phyloP scores from a whole-genome alignment of 768 basidiomycete species.

The Hebeloma cylindrosporum region DNA sequence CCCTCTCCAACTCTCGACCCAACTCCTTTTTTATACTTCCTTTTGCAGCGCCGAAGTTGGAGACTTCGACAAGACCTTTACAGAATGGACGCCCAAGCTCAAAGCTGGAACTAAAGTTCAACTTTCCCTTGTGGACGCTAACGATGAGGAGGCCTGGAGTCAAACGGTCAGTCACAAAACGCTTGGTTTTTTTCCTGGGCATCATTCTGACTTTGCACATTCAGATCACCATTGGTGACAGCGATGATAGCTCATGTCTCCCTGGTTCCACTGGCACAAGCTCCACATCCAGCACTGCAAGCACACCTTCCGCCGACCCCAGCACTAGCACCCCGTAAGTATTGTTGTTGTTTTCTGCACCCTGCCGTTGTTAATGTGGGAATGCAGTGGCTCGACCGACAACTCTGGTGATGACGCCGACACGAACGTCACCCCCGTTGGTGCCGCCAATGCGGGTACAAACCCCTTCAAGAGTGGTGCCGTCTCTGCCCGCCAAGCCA shows the following conservation, averaged over 20 bases:
- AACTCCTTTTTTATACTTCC: background rate
- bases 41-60: constrained; percentile 56
- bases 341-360: background rate
- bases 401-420: background rate
- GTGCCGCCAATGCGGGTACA: constrained; percentile 46
- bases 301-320: constrained; percentile 1
- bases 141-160: constrained; percentile 68
- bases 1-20: background rate
- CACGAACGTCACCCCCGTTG: constrained; percentile 32
- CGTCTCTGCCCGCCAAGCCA: constrained; percentile 36
- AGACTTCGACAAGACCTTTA: constrained; percentile 44
- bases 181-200: constrained; percentile 9
- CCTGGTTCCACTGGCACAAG: constrained; percentile 18
- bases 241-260: constrained; percentile 41
- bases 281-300: background rate
- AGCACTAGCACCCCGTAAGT: constrained; percentile 18
- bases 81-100: constrained; percentile 48
- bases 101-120: constrained; percentile 47
- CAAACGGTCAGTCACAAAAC: constrained; percentile 42
- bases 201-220: constrained; percentile 4
- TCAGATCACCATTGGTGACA: constrained; percentile 40
- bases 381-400: constrained; percentile 7
- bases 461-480: constrained; percentile 35
- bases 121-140: constrained; percentile 53
- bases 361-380: background rate